phyloP scores from a whole-genome alignment of 768 basidiomycete species.

The Tricholoma sp. region DNA sequence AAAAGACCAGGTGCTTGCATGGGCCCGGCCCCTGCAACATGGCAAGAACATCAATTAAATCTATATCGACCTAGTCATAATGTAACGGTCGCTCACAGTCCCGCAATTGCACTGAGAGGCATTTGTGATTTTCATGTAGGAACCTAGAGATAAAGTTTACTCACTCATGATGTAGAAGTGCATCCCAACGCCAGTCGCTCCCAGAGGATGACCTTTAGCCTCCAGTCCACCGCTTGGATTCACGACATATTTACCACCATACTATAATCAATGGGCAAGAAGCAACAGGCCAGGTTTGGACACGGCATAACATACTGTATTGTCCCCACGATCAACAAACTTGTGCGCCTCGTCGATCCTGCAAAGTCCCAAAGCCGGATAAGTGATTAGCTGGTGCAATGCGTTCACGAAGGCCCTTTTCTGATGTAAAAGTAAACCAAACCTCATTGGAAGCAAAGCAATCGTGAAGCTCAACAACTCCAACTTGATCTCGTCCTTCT shows the following conservation, averaged over 20 bases:
- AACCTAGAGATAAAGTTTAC: conserved; percentile 15
- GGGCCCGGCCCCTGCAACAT: conserved; percentile 64
- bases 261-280: conserved; percentile 33
- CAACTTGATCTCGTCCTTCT: conserved; percentile 64
- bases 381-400: conserved; percentile 60
- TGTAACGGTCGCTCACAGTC: conserved; percentile 41
- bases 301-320: conserved; percentile 59
- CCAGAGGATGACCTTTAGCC: conserved; percentile 85
- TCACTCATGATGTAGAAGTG: conserved; percentile 80
- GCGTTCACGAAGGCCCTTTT: neutral
- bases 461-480: conserved; percentile 84
- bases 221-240: conserved; percentile 85
- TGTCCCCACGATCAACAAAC: conserved; percentile 70
- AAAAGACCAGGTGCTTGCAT: conserved; percentile 79
- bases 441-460: conserved; percentile 85
- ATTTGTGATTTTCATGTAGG: conserved; percentile 2
- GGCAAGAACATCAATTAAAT: neutral
- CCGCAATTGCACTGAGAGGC: conserved; percentile 61
- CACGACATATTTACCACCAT: conserved; percentile 79
- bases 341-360: conserved; percentile 61
- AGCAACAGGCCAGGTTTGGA: neutral
- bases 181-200: conserved; percentile 81
- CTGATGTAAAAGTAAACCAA: conserved; percentile 5
- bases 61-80: neutral
- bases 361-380: conserved; percentile 76